Evolutionary conservation across 2,329 filamentous ascomycete species (phyloP), one percentile per base, ranked within the genome.

Genomic region (Penicillium sp.): DNA sequence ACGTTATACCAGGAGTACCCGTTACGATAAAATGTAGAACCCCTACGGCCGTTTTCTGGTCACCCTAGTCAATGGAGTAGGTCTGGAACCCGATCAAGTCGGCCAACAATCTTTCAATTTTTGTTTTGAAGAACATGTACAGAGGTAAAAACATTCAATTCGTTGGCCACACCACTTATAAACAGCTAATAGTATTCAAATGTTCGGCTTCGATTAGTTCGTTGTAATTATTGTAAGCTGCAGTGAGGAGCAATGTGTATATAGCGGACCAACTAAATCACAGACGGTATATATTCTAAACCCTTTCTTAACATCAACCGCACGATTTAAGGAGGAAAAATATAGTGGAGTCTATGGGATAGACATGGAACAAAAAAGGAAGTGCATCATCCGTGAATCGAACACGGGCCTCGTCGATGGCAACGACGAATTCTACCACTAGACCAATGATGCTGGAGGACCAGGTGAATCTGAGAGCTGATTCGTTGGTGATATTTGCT

Each of bases 341-440:
- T 4, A 16, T 18, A 26, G 14, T 37, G 45, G 4, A 48, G 20
- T 14, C 16, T 8, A 5, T 7, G 20, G 24, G 5, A 18, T 1
- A 2, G 26, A 26, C 6, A 47, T n/a, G n/a, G 20, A 16, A n/a
- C 7, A 4, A 37, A 48, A 48, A 48, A 34, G 13, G 4, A 10
- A 5, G 45, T 66, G 62, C 61, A 68, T 66, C 62, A 74, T 74
- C 74, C 74, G 74, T 73, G 74, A 76, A 76, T 76, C 74, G 74
- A 76, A 76, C 74, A 73, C 73, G 74, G 73, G 74, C 73, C 74
- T 75, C 74, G 68, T 76, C 74, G 74, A 76, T 75, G 72, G 72
- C 72, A 74, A 74, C 72, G 72, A 74, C 67, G 71, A 74, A 74
- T 74, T 74, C 72, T 74, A 75, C 72, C 72, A 75, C 72, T 75